Evolutionary conservation across 768 basidiomycete genomes (phyloP).

Genomic region (Collybia sp.): DNA sequence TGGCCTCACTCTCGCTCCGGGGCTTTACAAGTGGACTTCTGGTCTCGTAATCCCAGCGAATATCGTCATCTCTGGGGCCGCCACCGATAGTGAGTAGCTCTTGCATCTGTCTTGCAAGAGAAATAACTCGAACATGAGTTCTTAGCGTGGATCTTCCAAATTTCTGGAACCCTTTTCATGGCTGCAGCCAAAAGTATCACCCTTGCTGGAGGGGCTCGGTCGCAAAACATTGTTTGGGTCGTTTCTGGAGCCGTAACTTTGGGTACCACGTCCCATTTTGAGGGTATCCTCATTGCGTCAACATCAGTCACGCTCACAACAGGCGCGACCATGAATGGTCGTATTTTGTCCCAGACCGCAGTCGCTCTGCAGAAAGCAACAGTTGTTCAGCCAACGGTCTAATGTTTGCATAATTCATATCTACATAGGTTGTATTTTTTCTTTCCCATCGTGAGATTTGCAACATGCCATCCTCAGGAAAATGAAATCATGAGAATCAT

Average conservation of each 20-base stretch:
- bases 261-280: constrained; percentile 8
- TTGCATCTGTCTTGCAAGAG: neutral
- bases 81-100: constrained; percentile 8
- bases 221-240: constrained; percentile 15
- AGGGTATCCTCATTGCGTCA: constrained; percentile 13
- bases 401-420: no score
- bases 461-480: no score
- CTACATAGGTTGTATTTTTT: no score
- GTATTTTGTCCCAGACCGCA: constrained; percentile 14
- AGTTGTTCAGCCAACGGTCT: neutral
- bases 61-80: neutral
- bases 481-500: no score
- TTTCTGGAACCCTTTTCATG: constrained; percentile 8
- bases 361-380: constrained; percentile 12
- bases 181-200: constrained; percentile 5
- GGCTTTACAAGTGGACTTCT: constrained; percentile 14
- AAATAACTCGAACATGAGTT: neutral
- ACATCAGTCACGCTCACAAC: constrained; percentile 11
- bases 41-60: constrained; percentile 9
- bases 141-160: constrained; percentile 17
- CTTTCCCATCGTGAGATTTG: no score
- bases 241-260: constrained; percentile 10
- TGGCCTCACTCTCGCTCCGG: constrained; percentile 2
- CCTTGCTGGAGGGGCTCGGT: constrained; percentile 14
- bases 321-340: constrained; percentile 11